Evolutionary conservation across 805 yeast species (phyloP), one percentile per base, ranked within the genome.

Genomic region (Candida nanaspora): DNA sequence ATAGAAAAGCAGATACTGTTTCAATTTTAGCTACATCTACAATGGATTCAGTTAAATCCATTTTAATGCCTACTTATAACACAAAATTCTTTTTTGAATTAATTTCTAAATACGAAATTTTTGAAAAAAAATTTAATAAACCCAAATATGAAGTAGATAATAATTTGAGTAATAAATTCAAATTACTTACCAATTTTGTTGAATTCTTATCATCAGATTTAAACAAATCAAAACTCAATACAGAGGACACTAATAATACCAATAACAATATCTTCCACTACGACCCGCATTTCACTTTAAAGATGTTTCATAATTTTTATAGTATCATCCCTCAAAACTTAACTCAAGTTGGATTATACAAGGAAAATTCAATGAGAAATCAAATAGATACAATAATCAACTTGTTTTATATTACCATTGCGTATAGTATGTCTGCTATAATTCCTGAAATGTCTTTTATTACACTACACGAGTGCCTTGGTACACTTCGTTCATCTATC

Each of bases 401-500:
- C 36, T 33, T 46, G 22, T 48, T 51, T 32, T 48, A 44, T 26
- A 26, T 51, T 3, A 45, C 52, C 2, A 30, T 48, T 15, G 50
- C 52, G n/a, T 51, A 51, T 41, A 35, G 40, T 9, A 28, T 51
- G 21, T 40, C 46, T 41, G 50, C 57, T 7, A 28, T 51, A 14
- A 42, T 50, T 15, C 55, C 57, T 3, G 50, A 49, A 32, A 26
- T 44, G 14, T 32, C 37, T 18, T 48, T 48, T 29, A 25, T 50
- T 7, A 38, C 45, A 19, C 27, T 46, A 18, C 28, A 43, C n/a
- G 54, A 50, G 28, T 50, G 46, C 25, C 41, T 50, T 15, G 52
- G 50, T 6, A 41, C 45, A 13, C 35, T 21, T 21, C 20, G 35
- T 14, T 16, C 26, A 14, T 7, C 18, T 10, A 21, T 33, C 6